Evolutionary conservation across 371 early-diverging fungal genomes (phyloP), one percentile per base, ranked within the genome.

Genomic region (Catenaria anguillulae): DNA sequence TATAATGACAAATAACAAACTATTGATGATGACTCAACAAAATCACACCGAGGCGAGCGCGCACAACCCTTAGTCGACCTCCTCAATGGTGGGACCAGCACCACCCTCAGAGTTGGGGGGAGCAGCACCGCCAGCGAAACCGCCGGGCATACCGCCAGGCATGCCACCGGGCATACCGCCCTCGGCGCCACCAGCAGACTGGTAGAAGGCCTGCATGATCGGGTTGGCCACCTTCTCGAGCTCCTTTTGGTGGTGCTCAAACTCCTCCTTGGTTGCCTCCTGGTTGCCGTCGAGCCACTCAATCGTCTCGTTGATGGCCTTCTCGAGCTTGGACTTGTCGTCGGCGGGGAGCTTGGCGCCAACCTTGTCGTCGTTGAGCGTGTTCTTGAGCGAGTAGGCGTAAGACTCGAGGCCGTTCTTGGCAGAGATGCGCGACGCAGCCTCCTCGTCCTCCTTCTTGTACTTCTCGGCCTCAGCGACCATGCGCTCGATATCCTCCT

Each of bases 401-500:
- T 90, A 90, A 55, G 86, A 83, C 82, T 94, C 95, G 63, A 93
- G 83, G 61, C 82, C 86, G 84, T 92, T 94, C 82, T 86, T 85
- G 73, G 93, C 82, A 62, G 80, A 70, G 73, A 92, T 82, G 70
- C 92, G 88, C 64, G 84, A 87, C 65, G 89, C 87, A 62, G 87
- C 88, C 35, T 76, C 87, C 74, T 90, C 89, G 79, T 95, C 95
- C 76, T 93, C 93, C 64, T 84, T 89, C 82, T 89, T 88, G 84
- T 86, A 92, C 82, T 92, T 88, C 77, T 94, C 93, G 65, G 95
- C 97, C 65, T 97, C 97, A 67, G 76, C 65, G 55, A 98, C 86
- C 92, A 97, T 92, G 73, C 92, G 89, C 72, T 95, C 92, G 67
- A 97, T 93, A 63, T 98, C 97, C 69, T 88, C 90, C 85, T 93